phyloP scores from a whole-genome alignment of 148 eudicot species.

The Fallopia convolvulus region DNA sequence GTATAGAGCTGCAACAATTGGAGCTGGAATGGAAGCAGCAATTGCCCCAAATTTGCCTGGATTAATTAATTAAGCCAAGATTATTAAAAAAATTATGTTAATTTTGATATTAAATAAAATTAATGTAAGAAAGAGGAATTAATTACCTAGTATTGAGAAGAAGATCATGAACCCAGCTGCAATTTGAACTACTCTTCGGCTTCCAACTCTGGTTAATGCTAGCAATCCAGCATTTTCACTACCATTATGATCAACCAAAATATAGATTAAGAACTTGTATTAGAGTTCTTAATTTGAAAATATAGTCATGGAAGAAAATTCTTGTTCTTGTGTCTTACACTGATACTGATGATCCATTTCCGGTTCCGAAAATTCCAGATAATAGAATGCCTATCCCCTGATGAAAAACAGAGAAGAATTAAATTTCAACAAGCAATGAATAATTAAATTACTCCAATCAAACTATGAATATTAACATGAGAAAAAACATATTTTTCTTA shows the following conservation, averaged over 20 bases:
- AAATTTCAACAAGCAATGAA: conserved; percentile 6
- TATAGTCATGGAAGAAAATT: background rate
- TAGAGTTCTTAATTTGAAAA: conserved; percentile 12
- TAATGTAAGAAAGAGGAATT: background rate
- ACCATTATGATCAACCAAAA: background rate
- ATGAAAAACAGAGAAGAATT: conserved; percentile 4
- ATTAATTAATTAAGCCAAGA: background rate
- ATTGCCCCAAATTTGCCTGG: conserved; percentile 94
- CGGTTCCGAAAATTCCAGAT: conserved; percentile 90
- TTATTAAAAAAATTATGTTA: background rate
- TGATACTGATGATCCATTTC: conserved; percentile 78
- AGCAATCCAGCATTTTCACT: conserved; percentile 93
- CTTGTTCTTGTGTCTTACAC: conserved; percentile 40
- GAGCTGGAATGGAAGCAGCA: conserved; percentile 84
- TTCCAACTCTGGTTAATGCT: conserved; percentile 86
- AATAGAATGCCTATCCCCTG: conserved; percentile 82
- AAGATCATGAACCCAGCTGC: conserved; percentile 95
- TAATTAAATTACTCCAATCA: background rate
- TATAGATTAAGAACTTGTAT: background rate
- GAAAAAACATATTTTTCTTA: too few species aligned
- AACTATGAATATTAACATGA: background rate
- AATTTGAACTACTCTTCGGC: conserved; percentile 88
- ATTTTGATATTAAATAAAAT: background rate
- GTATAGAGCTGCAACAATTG: conserved; percentile 78
- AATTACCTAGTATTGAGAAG: conserved; percentile 75